A percentile compares a stretch with the other conserved stretches of the same genome.
Evolutionary conservation across 768 basidiomycete genomes (phyloP).

Genomic region (Saitozyma podzolica): DNA sequence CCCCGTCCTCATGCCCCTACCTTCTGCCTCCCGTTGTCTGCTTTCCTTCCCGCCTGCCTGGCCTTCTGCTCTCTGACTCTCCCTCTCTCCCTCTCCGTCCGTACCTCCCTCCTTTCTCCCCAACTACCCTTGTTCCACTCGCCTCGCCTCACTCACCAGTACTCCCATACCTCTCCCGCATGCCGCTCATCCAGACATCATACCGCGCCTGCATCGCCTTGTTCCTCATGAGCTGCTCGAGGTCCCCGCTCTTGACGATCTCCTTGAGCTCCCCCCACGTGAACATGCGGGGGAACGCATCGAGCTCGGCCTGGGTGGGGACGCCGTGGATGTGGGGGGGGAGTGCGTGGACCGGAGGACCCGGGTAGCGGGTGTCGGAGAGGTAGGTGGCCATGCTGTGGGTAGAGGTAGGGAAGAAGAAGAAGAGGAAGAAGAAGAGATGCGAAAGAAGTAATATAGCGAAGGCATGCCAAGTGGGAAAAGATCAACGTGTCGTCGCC

Average conservation of each 20-base stretch:
- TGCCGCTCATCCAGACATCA: slow-evolving; percentile 39
- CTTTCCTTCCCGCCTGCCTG: no score
- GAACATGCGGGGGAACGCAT: slow-evolving; percentile 46
- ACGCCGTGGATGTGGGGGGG: slow-evolving; percentile 37
- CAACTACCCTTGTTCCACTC: background rate
- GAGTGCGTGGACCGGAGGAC: slow-evolving; percentile 33
- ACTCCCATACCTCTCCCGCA: slow-evolving; percentile 37
- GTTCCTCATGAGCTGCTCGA: slow-evolving; percentile 41
- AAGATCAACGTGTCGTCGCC: no score
- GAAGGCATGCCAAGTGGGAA: no score
- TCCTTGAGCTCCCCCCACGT: slow-evolving; percentile 48
- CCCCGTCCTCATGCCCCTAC: no score
- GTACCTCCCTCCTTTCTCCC: no score
- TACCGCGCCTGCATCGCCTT: slow-evolving; percentile 42
- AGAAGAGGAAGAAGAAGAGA: no score
- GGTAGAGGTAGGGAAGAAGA: no score
- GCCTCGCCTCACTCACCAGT: slow-evolving; percentile 36
- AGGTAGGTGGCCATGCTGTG: slow-evolving; percentile 17
- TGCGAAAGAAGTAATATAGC: no score
- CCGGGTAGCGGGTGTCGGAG: slow-evolving; percentile 38
- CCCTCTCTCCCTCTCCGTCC: background rate
- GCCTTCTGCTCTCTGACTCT: no score
- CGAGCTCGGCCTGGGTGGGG: slow-evolving; percentile 47
- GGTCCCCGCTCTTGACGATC: slow-evolving; percentile 27
- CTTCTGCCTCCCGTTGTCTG: no score